Base-by-base conservation (phyloP, 1,284 basidiomycete species). In the Coniophora puteana region DNA sequence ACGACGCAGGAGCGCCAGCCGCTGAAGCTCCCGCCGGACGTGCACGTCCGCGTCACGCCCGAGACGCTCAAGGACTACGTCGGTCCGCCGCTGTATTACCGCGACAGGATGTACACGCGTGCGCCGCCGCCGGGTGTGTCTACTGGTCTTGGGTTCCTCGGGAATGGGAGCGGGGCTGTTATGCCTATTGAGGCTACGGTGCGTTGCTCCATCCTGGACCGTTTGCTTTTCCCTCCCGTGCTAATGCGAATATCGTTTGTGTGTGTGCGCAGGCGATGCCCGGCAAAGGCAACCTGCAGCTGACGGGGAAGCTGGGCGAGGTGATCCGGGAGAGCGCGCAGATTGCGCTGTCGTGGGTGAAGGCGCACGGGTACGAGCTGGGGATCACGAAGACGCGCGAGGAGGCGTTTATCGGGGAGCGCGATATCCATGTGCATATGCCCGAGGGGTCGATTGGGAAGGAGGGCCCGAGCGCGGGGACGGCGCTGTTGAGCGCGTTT, bases 371-470 rank as follows among this genome's bases (percentile, higher is more conserved):
- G 2, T 85, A 78, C 59, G 83, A 89, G 34, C 75, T 98, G 5
- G 93, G 93, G 5, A 88, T 98, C 53, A 92, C 90, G 4, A 67
- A 74, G 50, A 74, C 73, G 2, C 68, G 76, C 8, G 78, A 78
- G 4, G 84, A 88, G 49, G 81, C 85, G 55, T 85, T 93, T 60
- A 67, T 98, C 48, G 83, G 83, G 35, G 86, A 93, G 56, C 74
- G 80, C 29, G 92, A 95, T 55, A 75, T 96, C 13, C 93, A 96
- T 60, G 76, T 96, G 31, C 93, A 96, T 61, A 95, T 94, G 93
- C 93, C 93, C 0, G 93, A 96, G 61, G 95, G 95, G 5, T 90
- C 89, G 45, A 91, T 99, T 47, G 95, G 95, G 36, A 99, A 99
- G 69, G 95, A 99, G 57, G 95, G 95, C 0, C 95, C 95, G 0